Base-by-base conservation (phyloP, 2,329 filamentous ascomycete species). In the Fusarium torulosum region DNA sequence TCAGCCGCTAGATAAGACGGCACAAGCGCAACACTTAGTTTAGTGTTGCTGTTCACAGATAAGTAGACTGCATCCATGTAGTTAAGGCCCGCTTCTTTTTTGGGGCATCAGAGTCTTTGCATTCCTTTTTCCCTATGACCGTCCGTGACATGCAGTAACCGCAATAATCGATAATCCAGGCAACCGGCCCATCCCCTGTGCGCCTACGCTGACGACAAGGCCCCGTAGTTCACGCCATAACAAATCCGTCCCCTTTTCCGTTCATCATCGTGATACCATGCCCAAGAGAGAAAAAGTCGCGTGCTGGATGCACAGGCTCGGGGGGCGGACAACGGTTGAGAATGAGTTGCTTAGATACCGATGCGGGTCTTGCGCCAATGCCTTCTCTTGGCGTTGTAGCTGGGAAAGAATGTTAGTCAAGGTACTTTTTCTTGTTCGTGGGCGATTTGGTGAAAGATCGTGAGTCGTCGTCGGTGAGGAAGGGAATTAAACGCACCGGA, bases 311-410 rank as follows among this genome's bases (percentile, higher is more conserved):
- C 64, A 68, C 67, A 72, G 63, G 71, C 67, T 72, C 63, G 35
- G 71, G 72, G 71, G 72, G 74, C 74, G 77, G 66, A 63, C 66
- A 59, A 55, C 35, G 43, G 59, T 50, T 66, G 56, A 61, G 20
- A 76, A 69, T 71, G 72, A 77, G 76, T 79, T 25, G 81, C 89
- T 88, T 96, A 99, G 88, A 99, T 96, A 82, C 94, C 94, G 86
- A 99, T 93, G 82, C 94, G 92, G 82, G 96, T 98, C 95, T 99
- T 99, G 88, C 96, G 93, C 96, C 96, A 99, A 84, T 99, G 96
- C 86, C 96, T 92, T 85, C 96, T 89, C 93, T 99, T 99, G 80
- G 96, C 94, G 88, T 99, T 99, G 91, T 99, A 99, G 87, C 96
- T 99, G 82, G 77, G 45, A 53, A 57, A 13, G 7, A 40, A 50